Conservation (phyloP, 805 yeast species). For the Metschnikowia lochheadii region DNA sequence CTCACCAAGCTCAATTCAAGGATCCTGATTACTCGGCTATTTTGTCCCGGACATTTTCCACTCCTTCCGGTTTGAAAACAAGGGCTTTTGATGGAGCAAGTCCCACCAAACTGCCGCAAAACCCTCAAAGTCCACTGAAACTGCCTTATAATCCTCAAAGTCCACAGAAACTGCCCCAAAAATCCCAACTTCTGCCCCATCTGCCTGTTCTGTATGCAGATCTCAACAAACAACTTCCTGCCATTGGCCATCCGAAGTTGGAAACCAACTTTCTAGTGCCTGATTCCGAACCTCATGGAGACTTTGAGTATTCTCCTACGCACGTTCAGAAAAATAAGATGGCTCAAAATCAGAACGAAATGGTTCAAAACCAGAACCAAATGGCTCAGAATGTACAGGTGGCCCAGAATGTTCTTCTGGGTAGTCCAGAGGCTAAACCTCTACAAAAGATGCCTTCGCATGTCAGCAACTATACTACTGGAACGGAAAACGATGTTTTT, state of each 20-base stretch:
- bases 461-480: conserved; percentile 13
- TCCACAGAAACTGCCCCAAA: not conserved
- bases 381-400: too few relatives aligned
- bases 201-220: not conserved
- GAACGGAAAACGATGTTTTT: conserved; percentile 15
- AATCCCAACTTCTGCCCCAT: not conserved
- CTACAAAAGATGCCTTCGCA: conserved; percentile 17
- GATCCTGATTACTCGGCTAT: conserved; percentile 30
- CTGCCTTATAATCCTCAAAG: not conserved
- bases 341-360: too few relatives aligned
- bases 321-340: too few relatives aligned
- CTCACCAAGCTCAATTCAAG: conserved; percentile 25
- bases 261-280: conserved; percentile 1
- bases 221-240: conserved; percentile 12
- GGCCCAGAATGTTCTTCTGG: not conserved
- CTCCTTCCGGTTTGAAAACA: conserved; percentile 12
- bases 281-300: not conserved
- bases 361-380: too few relatives aligned
- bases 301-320: too few relatives aligned
- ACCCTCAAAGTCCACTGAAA: not conserved
- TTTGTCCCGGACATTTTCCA: conserved; percentile 17
- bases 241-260: not conserved
- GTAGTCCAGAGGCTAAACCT: not conserved
- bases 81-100: not conserved
- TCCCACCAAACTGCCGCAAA: not conserved